Conservation (phyloP, 2,329 filamentous ascomycete species). For the Aspergillus jensenii region DNA sequence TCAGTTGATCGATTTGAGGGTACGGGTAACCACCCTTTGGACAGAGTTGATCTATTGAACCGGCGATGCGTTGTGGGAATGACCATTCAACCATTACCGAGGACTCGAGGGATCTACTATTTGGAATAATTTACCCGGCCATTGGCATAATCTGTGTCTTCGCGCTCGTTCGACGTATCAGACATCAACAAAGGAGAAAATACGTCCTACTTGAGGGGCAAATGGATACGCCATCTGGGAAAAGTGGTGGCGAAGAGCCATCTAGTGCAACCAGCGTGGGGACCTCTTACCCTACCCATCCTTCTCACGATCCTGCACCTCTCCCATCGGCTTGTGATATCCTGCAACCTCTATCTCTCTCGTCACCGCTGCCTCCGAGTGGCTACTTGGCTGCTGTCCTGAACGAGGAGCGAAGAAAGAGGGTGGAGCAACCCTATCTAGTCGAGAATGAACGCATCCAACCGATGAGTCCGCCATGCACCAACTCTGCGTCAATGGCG, state of each 20-base stretch:
- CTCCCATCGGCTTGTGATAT: conserved; percentile 27
- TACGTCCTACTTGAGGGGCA: conserved; percentile 13
- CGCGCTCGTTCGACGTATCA: conserved; percentile 19
- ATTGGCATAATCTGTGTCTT: conserved; percentile 19
- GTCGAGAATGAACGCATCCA: neutral
- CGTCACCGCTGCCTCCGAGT: conserved; percentile 23
- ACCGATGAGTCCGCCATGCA: neutral
- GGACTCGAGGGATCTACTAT: conserved; percentile 10
- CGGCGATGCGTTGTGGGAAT: conserved; percentile 19
- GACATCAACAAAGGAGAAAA: conserved; percentile 15
- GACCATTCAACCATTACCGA: conserved; percentile 7
- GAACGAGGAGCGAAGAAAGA: conserved; percentile 12
- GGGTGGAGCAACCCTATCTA: conserved; percentile 10
- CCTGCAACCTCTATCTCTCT: conserved; percentile 24
- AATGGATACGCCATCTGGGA: conserved; percentile 23
- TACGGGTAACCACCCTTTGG: conserved; percentile 1
- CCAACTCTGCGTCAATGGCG: conserved; percentile 1
- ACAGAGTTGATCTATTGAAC: conserved; percentile 10
- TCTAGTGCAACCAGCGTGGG: conserved; percentile 11
- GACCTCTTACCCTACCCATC: conserved; percentile 5
- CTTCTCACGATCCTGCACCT: conserved; percentile 1
- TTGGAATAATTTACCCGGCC: conserved; percentile 18
- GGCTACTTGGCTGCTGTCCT: conserved; percentile 23
- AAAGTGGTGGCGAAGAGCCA: conserved; percentile 18
- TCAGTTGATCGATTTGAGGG: neutral